Evolutionary conservation across 2,329 filamentous ascomycete species (phyloP), one percentile per base, ranked within the genome.

Genomic region (Septoria petroselini): DNA sequence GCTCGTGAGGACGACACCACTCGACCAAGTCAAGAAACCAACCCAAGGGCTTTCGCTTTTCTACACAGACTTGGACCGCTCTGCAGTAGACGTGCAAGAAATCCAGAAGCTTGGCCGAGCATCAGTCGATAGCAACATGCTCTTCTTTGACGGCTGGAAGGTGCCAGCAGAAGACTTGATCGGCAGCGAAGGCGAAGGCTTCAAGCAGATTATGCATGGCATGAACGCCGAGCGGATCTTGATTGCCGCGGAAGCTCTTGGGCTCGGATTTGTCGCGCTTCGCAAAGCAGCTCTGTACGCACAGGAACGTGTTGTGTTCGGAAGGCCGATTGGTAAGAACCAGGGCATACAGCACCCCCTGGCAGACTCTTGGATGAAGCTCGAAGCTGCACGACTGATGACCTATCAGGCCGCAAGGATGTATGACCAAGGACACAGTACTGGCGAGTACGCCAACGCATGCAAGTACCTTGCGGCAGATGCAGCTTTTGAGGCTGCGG

Each of bases 191-290:
- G 67, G 70, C 15, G 66, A 72, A 6, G 73, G 73, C 1, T 75
- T 75, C 58, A 73, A 72, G 52, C 68, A 73, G 60, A 73, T 90
- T 44, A 76, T 90, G 18, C 84, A 88, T 60, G 85, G 86, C 2
- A 88, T 90, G 84, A 90, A 90, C 57, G 85, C 86, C 0, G 86
- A 90, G 66, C 76, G 86, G 2, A 88, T 85, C 62, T 76, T 90
- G 0, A 71, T 90, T 81, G 7, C 70, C 83, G 21, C 72, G 74
- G 48, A 80, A 74, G 73, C 73, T 2, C 57, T 76, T 1, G 73
- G 73, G 0, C 63, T 75, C 0, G 73, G 73, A 0, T 75, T 68
- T 54, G 72, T 70, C 0, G 72, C 73, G 1, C 57, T 76, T 2
- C 60, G 71, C 4, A 64, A 66, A 55, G 85, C 86, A 0, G 75